Base-by-base conservation (phyloP, 2,329 filamentous ascomycete species). In the Zymoseptoria tritici region DNA sequence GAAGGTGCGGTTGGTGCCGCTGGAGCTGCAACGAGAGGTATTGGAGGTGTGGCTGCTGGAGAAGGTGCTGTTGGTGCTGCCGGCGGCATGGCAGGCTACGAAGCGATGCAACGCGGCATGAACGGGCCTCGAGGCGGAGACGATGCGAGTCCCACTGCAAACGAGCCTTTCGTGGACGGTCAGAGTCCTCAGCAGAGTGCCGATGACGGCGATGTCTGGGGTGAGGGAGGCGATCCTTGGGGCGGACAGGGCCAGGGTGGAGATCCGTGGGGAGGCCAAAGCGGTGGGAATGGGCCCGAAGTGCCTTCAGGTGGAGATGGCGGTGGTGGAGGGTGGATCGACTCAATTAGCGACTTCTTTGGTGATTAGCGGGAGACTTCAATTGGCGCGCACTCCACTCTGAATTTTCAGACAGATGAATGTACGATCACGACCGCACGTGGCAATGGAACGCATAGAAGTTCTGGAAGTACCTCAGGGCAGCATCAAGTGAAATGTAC, bases 21-120 rank as follows among this genome's bases (percentile, higher is more conserved):
- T 9, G 75, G 75, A 26, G 71, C 57, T 46, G 66, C 65, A 5
- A 69, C 66, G 16, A 58, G 71, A 55, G 64, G 67, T 26, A 68
- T 68, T 9, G 66, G 63, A 13, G 75, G 72, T n/a, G 73, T 69
- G 11, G 74, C 69, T 5, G 76, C 74, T n/a, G 75, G 71, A 1
- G 77, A 73, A 56, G 73, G 70, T 13, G 76, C 73, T 2, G 75
- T 77, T 6, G 73, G 75, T 13, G 71, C 83, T 4, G 83, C 82
- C 5, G 84, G 83, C 6, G 80, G 82, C 1, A 80, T 86, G 75
- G 84, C 83, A 36, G 84, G 83, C 3, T 85, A 85, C 65, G 85
- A 86, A 70, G 83, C 83, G 4, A 83, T 86, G 82, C 81, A 83
- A 61, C 71, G 82, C 61, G 79, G 80, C 2, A 72, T 76, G 64